Evolutionary conservation across 73 alveolate species (phyloP), one percentile per base, ranked within the genome.

Genomic region (Paraurostyla sp.): DNA sequence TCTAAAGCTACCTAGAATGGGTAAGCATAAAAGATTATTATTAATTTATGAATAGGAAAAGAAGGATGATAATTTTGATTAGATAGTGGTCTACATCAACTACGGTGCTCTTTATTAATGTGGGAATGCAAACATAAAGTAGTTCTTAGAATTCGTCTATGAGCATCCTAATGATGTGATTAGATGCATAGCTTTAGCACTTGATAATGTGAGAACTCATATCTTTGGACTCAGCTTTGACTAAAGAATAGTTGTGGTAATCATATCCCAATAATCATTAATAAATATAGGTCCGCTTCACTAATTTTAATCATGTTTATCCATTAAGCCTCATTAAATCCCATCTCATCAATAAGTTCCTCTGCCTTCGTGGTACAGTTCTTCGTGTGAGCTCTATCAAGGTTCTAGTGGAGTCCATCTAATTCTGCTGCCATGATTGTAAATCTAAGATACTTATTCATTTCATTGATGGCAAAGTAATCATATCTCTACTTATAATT

Each of bases 401-500:
- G 50, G 95, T 92, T 18, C 82, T 88, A 11, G 94, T 89, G 60
- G 89, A 71, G 41, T 48, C 87, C 20, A 89, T 92, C 43, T 65
- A 43, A 18, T 92, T 92, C 63, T 22, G 18, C 0, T 92, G 97
- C 80, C 45, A 57, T 25, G 94, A 92, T 56, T 92, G 97, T 81
- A 92, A 83, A 81, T 81, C 90, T 16, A 85, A 83, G 65, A 82
- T 92, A 0, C 29, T 23, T 45, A 71, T 86, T 4, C 76, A 68
- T 46, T 84, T 92, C 63, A 65, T 82, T 20, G 97, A 92, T 60
- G 97, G 97, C 20, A 92, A 89, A 36, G 89, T 78, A 78, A 52
- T 78, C 11, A 75, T 25, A 16, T 22, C 25, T 40, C 27, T 29
- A 23, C 3, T 15, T 73, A 4, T 7, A 45, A 45, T 23, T 7